Conservation (phyloP, 1,284 basidiomycete genomes). For the Microbotryum scabiosae region DNA sequence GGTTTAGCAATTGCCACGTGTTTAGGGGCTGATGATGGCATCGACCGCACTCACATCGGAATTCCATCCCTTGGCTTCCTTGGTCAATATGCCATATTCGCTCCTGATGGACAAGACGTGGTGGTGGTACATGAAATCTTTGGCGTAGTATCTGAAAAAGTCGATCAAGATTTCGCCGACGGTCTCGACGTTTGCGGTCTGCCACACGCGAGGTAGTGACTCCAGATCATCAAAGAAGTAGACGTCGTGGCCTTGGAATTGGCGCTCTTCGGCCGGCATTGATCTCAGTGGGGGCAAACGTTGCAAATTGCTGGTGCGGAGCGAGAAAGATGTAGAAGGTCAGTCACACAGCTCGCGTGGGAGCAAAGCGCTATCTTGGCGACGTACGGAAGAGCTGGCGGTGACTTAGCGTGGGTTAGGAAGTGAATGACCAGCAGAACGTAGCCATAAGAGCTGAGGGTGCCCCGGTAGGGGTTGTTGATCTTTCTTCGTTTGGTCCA, state of each 20-base stretch:
- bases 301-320: conserved; percentile 37
- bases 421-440: conserved; percentile 96
- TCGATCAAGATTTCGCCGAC: conserved; percentile 95
- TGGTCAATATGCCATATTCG: conserved; percentile 64
- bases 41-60: conserved; percentile 58
- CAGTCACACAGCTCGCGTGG: conserved; percentile 13
- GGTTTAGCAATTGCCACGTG: neutral
- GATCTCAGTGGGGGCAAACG: conserved; percentile 36
- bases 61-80: conserved; percentile 87
- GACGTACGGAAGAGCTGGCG: conserved; percentile 66
- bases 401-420: conserved; percentile 91
- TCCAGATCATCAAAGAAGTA: conserved; percentile 98
- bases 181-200: conserved; percentile 81
- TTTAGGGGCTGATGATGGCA: neutral
- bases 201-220: conserved; percentile 79
- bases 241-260: conserved; percentile 59
- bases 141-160: conserved; percentile 93
- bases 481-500: conserved; percentile 98
- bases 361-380: conserved; percentile 44
- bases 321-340: conserved; percentile 10
- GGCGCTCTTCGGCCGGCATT: conserved; percentile 56
- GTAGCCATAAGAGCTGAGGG: conserved; percentile 94
- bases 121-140: conserved; percentile 85
- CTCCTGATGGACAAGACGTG: conserved; percentile 86
- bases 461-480: conserved; percentile 95